phyloP scores from a whole-genome alignment of 116 monocot species.

The Cymodocea nodosa region DNA sequence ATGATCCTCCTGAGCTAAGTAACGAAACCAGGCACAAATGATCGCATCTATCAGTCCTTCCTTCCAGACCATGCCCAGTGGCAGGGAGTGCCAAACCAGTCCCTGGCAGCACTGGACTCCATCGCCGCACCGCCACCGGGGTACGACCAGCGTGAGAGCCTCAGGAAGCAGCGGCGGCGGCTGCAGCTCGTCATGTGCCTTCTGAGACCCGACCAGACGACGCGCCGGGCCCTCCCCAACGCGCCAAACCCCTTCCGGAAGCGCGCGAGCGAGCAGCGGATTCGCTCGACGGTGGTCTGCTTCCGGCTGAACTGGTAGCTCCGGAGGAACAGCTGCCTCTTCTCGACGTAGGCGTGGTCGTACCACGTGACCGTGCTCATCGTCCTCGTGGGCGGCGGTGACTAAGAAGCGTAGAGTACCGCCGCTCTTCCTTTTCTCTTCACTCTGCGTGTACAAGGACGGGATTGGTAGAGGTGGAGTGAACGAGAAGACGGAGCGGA shows the following conservation, averaged over 20 bases:
- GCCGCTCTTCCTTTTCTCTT: too few relatives aligned
- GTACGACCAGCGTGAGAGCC: not conserved
- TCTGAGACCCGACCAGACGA: conserved; percentile 20
- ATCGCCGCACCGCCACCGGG: not conserved
- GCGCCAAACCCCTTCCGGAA: conserved; percentile 28
- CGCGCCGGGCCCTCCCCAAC: conserved; percentile 17
- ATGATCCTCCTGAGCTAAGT: too few relatives aligned
- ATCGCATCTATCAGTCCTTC: too few relatives aligned
- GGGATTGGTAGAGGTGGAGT: not conserved
- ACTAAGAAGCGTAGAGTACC: not conserved
- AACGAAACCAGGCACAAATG: too few relatives aligned
- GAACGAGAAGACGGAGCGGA: not conserved
- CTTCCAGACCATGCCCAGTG: not conserved
- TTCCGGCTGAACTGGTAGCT: conserved; percentile 67
- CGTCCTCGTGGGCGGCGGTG: not conserved
- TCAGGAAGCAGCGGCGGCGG: conserved; percentile 1
- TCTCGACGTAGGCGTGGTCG: conserved; percentile 31
- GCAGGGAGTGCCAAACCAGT: conserved; percentile 8
- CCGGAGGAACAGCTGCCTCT: conserved; percentile 53
- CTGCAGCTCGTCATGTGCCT: not conserved
- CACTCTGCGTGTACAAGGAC: not conserved
- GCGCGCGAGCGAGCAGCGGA: conserved; percentile 11
- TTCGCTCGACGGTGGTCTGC: conserved; percentile 17
- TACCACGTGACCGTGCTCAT: not conserved
- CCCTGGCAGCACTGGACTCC: conserved; percentile 4